Evolutionary conservation across 2,329 filamentous ascomycete species (phyloP).

Genomic region (Talaromyces sp.): DNA sequence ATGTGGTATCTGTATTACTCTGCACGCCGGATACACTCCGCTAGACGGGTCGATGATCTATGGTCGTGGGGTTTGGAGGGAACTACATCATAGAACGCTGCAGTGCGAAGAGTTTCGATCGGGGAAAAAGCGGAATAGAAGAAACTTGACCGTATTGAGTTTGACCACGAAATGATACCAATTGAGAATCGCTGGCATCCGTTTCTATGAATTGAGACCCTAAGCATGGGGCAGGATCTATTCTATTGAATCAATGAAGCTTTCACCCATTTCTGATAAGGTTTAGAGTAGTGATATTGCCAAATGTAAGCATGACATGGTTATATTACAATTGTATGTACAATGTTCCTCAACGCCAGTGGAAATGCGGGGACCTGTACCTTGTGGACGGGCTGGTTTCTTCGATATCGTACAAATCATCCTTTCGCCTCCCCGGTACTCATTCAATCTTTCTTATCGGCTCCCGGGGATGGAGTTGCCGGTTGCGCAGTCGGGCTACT

Average conservation of each 20-base stretch:
- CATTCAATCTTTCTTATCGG: slow-evolving; percentile 12
- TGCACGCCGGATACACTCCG: slow-evolving; percentile 2
- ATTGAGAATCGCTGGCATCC: too few relatives aligned
- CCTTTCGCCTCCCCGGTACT: background rate
- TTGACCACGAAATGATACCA: too few relatives aligned
- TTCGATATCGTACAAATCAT: slow-evolving; percentile 23
- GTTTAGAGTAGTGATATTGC: background rate
- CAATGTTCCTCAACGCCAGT: slow-evolving; percentile 21
- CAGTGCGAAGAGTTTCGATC: too few relatives aligned
- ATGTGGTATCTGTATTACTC: slow-evolving; percentile 6
- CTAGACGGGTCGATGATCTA: background rate
- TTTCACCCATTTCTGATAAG: background rate
- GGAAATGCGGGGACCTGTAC: background rate
- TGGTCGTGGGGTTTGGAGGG: background rate
- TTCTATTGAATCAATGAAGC: too few relatives aligned
- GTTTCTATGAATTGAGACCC: too few relatives aligned
- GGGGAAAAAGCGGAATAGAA: background rate
- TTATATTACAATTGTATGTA: slow-evolving; percentile 22
- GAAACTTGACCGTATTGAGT: too few relatives aligned
- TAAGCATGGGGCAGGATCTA: too few relatives aligned
- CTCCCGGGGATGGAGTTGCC: slow-evolving; percentile 2
- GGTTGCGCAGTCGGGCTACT: slow-evolving; percentile 1
- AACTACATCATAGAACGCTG: too few relatives aligned
- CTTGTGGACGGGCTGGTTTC: slow-evolving; percentile 8
- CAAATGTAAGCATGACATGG: background rate